Evolutionary conservation across 306 rosid genomes (phyloP).

Genomic region (Acacia crassicarpa): DNA sequence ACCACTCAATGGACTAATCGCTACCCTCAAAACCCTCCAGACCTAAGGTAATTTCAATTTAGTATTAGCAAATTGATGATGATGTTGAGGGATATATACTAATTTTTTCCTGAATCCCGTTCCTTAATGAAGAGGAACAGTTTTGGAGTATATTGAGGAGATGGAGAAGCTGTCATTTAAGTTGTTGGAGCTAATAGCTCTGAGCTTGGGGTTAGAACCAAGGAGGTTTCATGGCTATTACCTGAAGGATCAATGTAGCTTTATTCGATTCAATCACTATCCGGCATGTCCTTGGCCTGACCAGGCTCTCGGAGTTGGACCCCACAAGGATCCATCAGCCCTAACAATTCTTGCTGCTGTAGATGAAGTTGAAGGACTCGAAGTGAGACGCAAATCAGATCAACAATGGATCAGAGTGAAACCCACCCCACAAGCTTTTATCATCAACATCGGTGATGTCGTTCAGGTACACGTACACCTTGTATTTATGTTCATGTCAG

Average conservation of each 20-base stretch:
- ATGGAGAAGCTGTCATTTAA: conserved; percentile 25
- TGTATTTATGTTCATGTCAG: too few relatives aligned
- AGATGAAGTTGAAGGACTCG: conserved; percentile 32
- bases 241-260: conserved; percentile 36
- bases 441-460: conserved; percentile 42
- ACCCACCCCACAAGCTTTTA: conserved; percentile 40
- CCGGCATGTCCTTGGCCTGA: conserved; percentile 41
- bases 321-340: conserved; percentile 29
- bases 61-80: background rate
- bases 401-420: conserved; percentile 28
- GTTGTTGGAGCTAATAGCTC: conserved; percentile 24
- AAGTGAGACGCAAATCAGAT: conserved; percentile 21
- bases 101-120: background rate
- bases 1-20: background rate
- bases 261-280: conserved; percentile 35
- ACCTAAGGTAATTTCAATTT: background rate
- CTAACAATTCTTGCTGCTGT: conserved; percentile 32
- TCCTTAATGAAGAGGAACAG: background rate
- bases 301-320: conserved; percentile 36
- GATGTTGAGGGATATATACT: background rate
- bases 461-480: conserved; percentile 12
- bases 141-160: conserved; percentile 17
- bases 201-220: conserved; percentile 29
- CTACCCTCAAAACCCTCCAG: background rate
- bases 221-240: conserved; percentile 34